A percentile compares a stretch with the other conserved stretches of the same genome.
Evolutionary conservation across 306 rosid species (phyloP).

Genomic region (Corylus avellana): DNA sequence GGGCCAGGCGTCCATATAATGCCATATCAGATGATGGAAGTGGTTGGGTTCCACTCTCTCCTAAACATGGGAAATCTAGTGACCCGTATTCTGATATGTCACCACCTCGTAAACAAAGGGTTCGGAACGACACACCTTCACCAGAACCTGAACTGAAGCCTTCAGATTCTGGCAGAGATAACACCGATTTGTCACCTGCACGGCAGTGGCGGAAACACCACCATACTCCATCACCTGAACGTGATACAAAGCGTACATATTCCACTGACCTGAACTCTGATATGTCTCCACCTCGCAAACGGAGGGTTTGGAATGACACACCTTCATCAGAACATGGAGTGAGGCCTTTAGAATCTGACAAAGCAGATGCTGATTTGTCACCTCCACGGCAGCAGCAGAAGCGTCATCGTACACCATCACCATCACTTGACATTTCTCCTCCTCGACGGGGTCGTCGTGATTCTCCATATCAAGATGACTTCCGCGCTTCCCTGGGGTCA

Average conservation of each 20-base stretch:
- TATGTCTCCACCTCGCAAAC: conserved; percentile 38
- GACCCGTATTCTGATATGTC: conserved; percentile 48
- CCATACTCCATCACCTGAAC: background rate
- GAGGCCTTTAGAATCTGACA: conserved; percentile 27
- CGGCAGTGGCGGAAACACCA: conserved; percentile 24
- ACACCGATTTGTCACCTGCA: conserved; percentile 56
- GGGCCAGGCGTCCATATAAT: conserved; percentile 64
- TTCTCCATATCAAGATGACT: conserved; percentile 37
- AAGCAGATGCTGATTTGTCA: conserved; percentile 50
- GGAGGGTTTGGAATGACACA: conserved; percentile 49
- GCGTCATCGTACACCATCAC: conserved; percentile 11
- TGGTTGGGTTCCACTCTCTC: conserved; percentile 88
- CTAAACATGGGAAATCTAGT: conserved; percentile 26
- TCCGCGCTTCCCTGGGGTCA: conserved; percentile 27
- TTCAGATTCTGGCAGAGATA: conserved; percentile 27
- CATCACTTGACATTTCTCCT: conserved; percentile 48
- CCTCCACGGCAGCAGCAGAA: conserved; percentile 37
- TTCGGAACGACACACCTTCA: conserved; percentile 61
- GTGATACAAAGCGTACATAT: too few relatives aligned
- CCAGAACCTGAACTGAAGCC: conserved; percentile 47
- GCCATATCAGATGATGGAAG: conserved; percentile 89
- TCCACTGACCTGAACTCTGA: conserved; percentile 23
- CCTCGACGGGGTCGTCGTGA: conserved; percentile 42
- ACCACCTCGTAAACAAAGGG: conserved; percentile 61
- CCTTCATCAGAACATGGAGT: conserved; percentile 54